Base-by-base conservation (phyloP, 345 rosid genomes). In the Kandelia obovata region DNA sequence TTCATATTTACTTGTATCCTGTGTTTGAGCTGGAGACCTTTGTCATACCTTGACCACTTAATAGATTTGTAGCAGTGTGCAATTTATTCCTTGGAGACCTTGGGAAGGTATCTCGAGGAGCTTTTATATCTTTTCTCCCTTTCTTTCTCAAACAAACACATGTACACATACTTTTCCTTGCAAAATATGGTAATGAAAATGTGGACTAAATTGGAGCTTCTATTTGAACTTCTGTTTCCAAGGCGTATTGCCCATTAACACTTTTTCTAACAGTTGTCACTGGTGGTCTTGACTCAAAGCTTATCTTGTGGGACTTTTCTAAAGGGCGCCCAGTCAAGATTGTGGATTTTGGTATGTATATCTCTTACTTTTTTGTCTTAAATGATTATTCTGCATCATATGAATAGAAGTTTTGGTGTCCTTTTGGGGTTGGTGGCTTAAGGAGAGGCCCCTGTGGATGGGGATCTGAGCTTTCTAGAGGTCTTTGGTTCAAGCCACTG, bases 241-340 rank as follows among this genome's bases (percentile, higher is more conserved):
- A 34, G 30, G 11, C 64, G 53, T 58, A 56, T 30, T 65, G 31
- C 53, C 21, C 61, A 60, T 58, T 39, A 0, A 21, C 53, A 2
- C 10, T 16, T 27, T 15, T 68, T 69, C 51, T 57, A 75, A 28
- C 89, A 91, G 97, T 85, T 71, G 73, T 94, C 62, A 84, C 92
- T 59, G 97, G 95, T 69, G 98, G 98, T 68, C 88, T 94, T 64
- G 97, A 94, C 83, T 87, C 95, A 8, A 94, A 89, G 79, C 89
- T 94, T 68, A 65, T 91, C 71, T 79, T 85, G 79, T 94, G 98
- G 98, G 97, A 94, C 87, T 94, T 94, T 76, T 89, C 95, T 58
- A 89, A 85, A 77, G 97, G 96, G 31, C 86, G 92, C 19, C 77
- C 89, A 1, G 73, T 74, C 75, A 91, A 87, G 80, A 79, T 77